A percentile compares a stretch with the other conserved stretches of the same genome.
phyloP scores from a whole-genome alignment of 345 rosid genomes.

The Iberis pinnata region DNA sequence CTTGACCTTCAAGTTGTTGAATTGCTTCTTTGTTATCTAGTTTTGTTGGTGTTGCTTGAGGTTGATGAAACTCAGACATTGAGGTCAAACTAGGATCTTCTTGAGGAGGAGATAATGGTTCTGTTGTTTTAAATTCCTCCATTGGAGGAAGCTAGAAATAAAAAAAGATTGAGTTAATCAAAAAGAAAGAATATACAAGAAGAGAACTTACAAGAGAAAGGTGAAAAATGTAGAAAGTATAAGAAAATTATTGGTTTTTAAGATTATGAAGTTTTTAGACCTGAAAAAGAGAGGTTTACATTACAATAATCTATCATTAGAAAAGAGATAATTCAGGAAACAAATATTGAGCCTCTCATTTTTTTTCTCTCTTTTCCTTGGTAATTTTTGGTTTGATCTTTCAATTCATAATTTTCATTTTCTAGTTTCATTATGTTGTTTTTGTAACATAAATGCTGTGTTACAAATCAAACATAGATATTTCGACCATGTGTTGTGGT shows the following conservation, averaged over 20 bases:
- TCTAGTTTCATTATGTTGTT: too few species aligned
- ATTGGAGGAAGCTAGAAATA: too few species aligned
- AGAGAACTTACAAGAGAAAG: too few species aligned
- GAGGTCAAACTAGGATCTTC: conserved; percentile 23
- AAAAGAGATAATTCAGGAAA: conserved; percentile 1
- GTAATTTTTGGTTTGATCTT: conserved; percentile 11
- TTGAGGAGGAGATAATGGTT: conserved; percentile 27
- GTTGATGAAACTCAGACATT: conserved; percentile 19
- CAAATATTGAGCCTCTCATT: conserved; percentile 18
- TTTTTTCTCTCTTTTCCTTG: conserved; percentile 8
- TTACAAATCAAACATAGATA: too few species aligned
- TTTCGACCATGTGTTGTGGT: too few species aligned
- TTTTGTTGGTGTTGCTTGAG: conserved; percentile 14
- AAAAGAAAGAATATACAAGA: too few species aligned
- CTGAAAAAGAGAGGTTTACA: conserved; percentile 25
- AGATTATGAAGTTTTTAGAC: conserved; percentile 15
- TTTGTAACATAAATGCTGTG: too few species aligned
- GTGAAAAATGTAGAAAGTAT: conserved; percentile 17
- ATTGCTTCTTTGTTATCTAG: conserved; percentile 3
- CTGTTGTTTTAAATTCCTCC: conserved; percentile 41
- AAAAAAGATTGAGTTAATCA: too few species aligned
- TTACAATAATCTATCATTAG: conserved; percentile 17
- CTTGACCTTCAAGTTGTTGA: conserved; percentile 17
- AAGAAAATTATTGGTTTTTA: conserved; percentile 2
- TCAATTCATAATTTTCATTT: too few species aligned